Percentiles rank a stretch among this genome's conserved stretches.
Evolutionary conservation across 1,139 yeast genomes (phyloP).

Genomic region (Lodderomyces theae): DNA sequence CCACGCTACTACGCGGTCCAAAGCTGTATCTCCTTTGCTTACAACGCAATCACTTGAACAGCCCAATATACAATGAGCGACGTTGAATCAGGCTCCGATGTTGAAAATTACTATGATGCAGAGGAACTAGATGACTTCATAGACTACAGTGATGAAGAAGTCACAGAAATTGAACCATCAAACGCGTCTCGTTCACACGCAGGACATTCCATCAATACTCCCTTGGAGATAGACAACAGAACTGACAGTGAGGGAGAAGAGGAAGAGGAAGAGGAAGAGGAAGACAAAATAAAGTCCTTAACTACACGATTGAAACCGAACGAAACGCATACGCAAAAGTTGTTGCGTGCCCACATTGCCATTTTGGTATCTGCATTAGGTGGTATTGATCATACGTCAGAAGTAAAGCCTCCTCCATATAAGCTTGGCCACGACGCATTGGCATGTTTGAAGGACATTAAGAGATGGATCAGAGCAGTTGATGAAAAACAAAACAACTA

Average conservation of each 20-base stretch:
- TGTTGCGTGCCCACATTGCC: constrained; percentile 64
- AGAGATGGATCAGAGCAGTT: constrained; percentile 80
- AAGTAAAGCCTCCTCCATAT: constrained; percentile 50
- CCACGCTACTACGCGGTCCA: background rate
- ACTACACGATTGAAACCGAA: constrained; percentile 32
- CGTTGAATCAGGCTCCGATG: constrained; percentile 20
- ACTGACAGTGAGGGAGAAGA: constrained; percentile 8
- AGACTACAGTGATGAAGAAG: constrained; percentile 13
- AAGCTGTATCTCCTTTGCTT: too few species aligned
- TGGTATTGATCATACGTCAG: constrained; percentile 62
- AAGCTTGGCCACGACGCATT: constrained; percentile 87
- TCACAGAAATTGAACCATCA: background rate
- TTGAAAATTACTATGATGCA: constrained; percentile 15
- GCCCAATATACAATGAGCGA: constrained; percentile 8
- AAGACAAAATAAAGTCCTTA: constrained; percentile 30
- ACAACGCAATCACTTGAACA: too few species aligned
- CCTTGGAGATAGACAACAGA: background rate
- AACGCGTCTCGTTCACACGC: background rate
- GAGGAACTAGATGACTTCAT: constrained; percentile 14
- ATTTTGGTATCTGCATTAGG: constrained; percentile 79
- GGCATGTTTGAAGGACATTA: constrained; percentile 83
- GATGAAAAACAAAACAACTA: constrained; percentile 69
- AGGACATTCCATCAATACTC: background rate
- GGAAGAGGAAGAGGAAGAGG: constrained; percentile 17
- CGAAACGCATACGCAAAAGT: constrained; percentile 41